Evolutionary conservation across 2,329 filamentous ascomycete species (phyloP), one percentile per base, ranked within the genome.

Genomic region (Thelonectria olida): DNA sequence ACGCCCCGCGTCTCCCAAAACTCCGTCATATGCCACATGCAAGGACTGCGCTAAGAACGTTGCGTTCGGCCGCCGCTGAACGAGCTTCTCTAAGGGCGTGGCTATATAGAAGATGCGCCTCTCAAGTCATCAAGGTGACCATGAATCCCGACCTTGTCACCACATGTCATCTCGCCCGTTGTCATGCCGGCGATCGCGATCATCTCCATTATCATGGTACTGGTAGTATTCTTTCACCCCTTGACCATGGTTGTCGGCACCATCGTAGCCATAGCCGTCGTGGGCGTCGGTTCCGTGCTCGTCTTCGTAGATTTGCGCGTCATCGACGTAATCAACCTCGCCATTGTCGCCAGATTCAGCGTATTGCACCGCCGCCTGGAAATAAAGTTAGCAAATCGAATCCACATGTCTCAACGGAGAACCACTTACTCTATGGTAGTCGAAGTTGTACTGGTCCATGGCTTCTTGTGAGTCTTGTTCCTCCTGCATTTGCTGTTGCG

Each of bases 291-390:
- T 78, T 59, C 78, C 77, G 58, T 84, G 81, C 57, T 83, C 81
- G 63, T 85, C 83, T 68, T 85, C 82, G 64, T 84, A 85, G 38
- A 84, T 83, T 62, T 84, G 82, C 61, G 81, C 81, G 62, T 83
- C 81, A 64, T 85, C 82, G 56, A 83, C 79, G 63, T 84, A 84
- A 62, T 85, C 82, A 23, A 81, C 77, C 54, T 81, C 78, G 23
- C 76, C 78, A 42, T 81, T 77, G 51, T 72, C 70, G 51, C 75
- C 76, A 44, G 78, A 75, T 66, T 84, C 81, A 20, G 77, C 80
- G 62, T 84, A 84, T 66, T 84, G 80, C 42, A 77, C 78, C 52
- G 80, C 74, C 59, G 77, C 78, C 81, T 84, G 42, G 0, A 34
- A 3, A 50, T 23, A 39, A 3, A 47, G 23, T 70, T 56, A 61